Conservation (phyloP, 2,329 filamentous ascomycete genomes). For the Stemphylium beticola region DNA sequence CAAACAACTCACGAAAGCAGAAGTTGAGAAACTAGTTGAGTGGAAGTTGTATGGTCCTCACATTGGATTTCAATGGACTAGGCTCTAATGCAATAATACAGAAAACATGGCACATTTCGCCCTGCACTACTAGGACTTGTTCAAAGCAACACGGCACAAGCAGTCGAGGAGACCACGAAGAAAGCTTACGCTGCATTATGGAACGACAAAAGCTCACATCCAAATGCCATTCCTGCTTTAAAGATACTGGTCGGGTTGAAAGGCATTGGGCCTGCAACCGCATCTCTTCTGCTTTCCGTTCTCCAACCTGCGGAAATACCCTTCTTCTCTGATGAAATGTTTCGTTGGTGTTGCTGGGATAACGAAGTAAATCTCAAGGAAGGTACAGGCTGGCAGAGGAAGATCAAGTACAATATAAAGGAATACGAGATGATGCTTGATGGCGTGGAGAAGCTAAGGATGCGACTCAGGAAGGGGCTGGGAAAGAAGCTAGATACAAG, state of each 20-base stretch:
- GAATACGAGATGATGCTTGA: slow-evolving; percentile 68
- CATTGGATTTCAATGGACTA: too few relatives aligned
- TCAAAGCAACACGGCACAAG: slow-evolving; percentile 63
- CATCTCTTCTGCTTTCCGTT: slow-evolving; percentile 73
- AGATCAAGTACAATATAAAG: slow-evolving; percentile 71
- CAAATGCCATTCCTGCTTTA: slow-evolving; percentile 49
- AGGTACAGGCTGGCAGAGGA: slow-evolving; percentile 55
- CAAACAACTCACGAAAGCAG: slow-evolving; percentile 31
- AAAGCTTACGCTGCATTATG: slow-evolving; percentile 55
- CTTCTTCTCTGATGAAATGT: slow-evolving; percentile 84
- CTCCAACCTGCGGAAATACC: slow-evolving; percentile 65
- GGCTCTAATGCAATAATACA: slow-evolving; percentile 19
- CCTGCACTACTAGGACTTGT: slow-evolving; percentile 55
- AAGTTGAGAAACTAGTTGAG: slow-evolving; percentile 45
- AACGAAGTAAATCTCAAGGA: slow-evolving; percentile 35
- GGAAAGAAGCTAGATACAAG: slow-evolving; percentile 51
- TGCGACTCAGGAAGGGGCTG: slow-evolving; percentile 45
- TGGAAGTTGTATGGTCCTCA: slow-evolving; percentile 46
- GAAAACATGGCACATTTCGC: slow-evolving; percentile 59
- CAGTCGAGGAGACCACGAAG: slow-evolving; percentile 58
- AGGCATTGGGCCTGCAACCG: slow-evolving; percentile 81
- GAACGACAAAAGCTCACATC: background rate
- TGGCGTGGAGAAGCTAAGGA: slow-evolving; percentile 35
- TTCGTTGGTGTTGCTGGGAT: slow-evolving; percentile 70
- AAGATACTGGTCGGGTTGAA: slow-evolving; percentile 65